Evolutionary conservation across 2,329 filamentous ascomycete species (phyloP), one percentile per base, ranked within the genome.

Genomic region (Hymenotorrendiella dingleyae): DNA sequence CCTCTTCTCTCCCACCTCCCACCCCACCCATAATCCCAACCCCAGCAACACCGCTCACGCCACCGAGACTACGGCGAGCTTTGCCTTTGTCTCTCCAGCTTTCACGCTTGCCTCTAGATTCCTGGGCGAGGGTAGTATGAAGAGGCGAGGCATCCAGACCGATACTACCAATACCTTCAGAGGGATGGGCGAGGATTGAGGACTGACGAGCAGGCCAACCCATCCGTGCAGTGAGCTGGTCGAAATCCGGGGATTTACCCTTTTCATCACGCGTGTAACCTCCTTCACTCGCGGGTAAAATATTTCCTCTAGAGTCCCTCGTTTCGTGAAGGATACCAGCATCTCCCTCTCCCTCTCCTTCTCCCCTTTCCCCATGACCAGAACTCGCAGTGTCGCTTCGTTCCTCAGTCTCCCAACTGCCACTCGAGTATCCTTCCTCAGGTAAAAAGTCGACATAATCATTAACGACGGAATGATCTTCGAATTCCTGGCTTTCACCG

Each of bases 391-490:
- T 6, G n/a, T n/a, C n/a, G 27, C 35, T 44, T 16, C 23, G 20
- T 24, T 36, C n/a, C 2, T 53, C 45, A 2, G 49, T 54, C 40
- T 54, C 50, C 54, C 53, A 54, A 28, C 53, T 54, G 8, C 47
- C 49, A 12, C 56, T 48, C 5, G 44, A 51, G 33, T 49, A 45
- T n/a, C n/a, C n/a, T 9, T 42, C 42, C 19, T 55, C 48, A 14
- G 33, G 35, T 7, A 42, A 16, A 22, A 47, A 50, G 27, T 55
- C 46, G 27, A 52, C 48, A 11, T 49, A 51, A 12, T 38, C 47
- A 29, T 40, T 39, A 11, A 21, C 14, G 32, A n/a, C n/a, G n/a
- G n/a, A n/a, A n/a, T n/a, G n/a, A n/a, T n/a, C n/a, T n/a, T n/a
- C n/a, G n/a, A n/a, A n/a, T n/a, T n/a, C n/a, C n/a, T n/a, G n/a